Base-by-base conservation (phyloP, 352 stramenopile genomes). In the Peronospora farinosa region DNA sequence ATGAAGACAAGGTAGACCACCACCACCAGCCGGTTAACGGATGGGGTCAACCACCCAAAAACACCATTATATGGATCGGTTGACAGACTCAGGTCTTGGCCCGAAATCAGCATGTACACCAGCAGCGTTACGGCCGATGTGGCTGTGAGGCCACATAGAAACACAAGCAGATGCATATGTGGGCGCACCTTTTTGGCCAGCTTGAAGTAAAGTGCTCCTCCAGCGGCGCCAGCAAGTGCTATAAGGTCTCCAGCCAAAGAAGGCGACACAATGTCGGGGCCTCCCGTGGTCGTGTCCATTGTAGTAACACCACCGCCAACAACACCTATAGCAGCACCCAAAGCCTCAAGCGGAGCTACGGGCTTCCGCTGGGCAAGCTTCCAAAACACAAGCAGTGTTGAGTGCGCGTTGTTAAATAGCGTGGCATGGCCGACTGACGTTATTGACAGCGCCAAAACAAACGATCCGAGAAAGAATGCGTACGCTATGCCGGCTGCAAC, bases 401-500 rank as follows among this genome's bases (percentile, higher is more conserved):
- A 92, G 63, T 92, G 82, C 10, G 76, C 62, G 47, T 92, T 92
- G 60, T 86, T 89, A 49, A 92, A 90, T 7, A 92, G 65, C 16
- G 80, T 89, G 10, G 78, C 82, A 55, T 92, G 82, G 44, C 78
- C 78, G 33, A 92, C 76, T 7, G 82, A 92, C 13, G 82, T 92
- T 30, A 74, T 57, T 16, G 67, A 69, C 15, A 92, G 60, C 30
- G 82, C 75, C 25, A 75, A 69, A 2, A 85, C 70, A 50, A 78
- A 92, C 5, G 82, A 84, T 30, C 76, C 80, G 17, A 89, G 51
- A 41, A 77, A 90, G 47, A 87, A 80, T 16, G 73, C 74, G 60
- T 92, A 92, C 16, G 77, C 74, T 5, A 69, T 30, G 13, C 78
- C 78, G 17, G 73, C 65, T 5, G 74, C 21, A 21, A 88, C 7